Evolutionary conservation across 768 basidiomycete genomes (phyloP).

Genomic region (Trametes sanguinea): DNA sequence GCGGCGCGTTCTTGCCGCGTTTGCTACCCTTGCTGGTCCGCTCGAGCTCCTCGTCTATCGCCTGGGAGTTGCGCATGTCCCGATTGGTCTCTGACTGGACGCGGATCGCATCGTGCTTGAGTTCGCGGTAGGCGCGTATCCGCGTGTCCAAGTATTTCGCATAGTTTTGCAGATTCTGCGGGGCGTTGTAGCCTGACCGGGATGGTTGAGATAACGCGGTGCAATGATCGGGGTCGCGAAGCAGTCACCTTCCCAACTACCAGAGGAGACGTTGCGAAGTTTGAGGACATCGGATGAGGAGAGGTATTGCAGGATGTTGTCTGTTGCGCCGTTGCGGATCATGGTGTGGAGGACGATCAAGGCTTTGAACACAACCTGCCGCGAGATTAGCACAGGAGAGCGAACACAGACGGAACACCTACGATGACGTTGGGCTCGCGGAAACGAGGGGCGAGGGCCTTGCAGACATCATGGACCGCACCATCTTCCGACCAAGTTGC

Average conservation of each 20-base stretch:
- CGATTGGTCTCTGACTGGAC: slow-evolving; percentile 94
- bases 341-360: slow-evolving; percentile 94
- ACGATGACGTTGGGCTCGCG: slow-evolving; percentile 92
- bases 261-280: slow-evolving; percentile 76
- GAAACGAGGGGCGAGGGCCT: slow-evolving; percentile 79
- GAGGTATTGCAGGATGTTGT: slow-evolving; percentile 85
- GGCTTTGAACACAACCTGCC: slow-evolving; percentile 95
- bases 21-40: slow-evolving; percentile 31
- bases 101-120: slow-evolving; percentile 92
- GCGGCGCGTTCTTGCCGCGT: slow-evolving; percentile 22
- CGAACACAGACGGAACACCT: slow-evolving; percentile 34
- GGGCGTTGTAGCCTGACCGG: slow-evolving; percentile 73
- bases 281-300: slow-evolving; percentile 80
- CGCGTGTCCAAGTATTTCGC: slow-evolving; percentile 87
- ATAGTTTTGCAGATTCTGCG: slow-evolving; percentile 85
- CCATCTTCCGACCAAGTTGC: slow-evolving; percentile 98
- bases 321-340: slow-evolving; percentile 95
- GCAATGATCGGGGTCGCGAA: slow-evolving; percentile 1
- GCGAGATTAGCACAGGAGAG: slow-evolving; percentile 1
- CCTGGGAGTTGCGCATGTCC: slow-evolving; percentile 68
- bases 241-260: slow-evolving; percentile 82
- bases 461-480: slow-evolving; percentile 89
- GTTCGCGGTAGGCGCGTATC: slow-evolving; percentile 83
- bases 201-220: background rate
- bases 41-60: slow-evolving; percentile 56